Percentiles rank a stretch among this genome's conserved stretches.
Conservation (phyloP, 2,329 filamentous ascomycete genomes). For the Fusarium sp. region DNA sequence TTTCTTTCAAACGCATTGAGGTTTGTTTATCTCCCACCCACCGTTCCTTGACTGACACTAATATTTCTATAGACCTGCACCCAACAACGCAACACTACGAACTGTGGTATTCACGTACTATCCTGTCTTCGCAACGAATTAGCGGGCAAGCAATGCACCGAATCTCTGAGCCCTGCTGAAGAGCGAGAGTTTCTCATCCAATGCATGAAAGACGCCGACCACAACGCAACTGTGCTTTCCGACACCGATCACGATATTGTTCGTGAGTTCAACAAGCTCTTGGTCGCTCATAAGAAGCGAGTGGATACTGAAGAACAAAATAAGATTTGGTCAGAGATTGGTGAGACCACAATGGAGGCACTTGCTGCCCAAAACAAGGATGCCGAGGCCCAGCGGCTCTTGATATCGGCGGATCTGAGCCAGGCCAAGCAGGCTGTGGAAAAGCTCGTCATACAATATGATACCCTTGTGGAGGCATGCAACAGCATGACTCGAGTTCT, state of each 20-base stretch:
- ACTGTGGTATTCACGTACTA: conserved; percentile 10
- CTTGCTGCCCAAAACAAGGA: neutral
- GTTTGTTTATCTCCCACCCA: neutral
- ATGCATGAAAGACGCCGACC: neutral
- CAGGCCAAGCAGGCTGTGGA: neutral
- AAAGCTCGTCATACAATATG: neutral
- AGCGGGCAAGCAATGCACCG: neutral
- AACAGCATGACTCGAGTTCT: neutral
- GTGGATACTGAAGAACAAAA: neutral
- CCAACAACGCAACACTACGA: neutral
- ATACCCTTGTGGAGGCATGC: neutral
- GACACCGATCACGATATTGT: neutral
- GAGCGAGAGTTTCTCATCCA: neutral
- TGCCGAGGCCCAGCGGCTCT: neutral
- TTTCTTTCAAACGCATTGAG: neutral
- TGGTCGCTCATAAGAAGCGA: neutral
- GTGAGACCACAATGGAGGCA: neutral
- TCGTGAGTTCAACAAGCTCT: neutral
- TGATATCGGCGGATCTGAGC: neutral
- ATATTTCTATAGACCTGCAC: neutral
- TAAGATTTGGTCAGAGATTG: neutral
- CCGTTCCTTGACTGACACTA: neutral
- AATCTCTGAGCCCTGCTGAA: neutral
- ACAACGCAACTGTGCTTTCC: neutral
- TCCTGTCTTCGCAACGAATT: conserved; percentile 1